phyloP scores from a whole-genome alignment of 257 asterid species.

The Capsicum pubescens region DNA sequence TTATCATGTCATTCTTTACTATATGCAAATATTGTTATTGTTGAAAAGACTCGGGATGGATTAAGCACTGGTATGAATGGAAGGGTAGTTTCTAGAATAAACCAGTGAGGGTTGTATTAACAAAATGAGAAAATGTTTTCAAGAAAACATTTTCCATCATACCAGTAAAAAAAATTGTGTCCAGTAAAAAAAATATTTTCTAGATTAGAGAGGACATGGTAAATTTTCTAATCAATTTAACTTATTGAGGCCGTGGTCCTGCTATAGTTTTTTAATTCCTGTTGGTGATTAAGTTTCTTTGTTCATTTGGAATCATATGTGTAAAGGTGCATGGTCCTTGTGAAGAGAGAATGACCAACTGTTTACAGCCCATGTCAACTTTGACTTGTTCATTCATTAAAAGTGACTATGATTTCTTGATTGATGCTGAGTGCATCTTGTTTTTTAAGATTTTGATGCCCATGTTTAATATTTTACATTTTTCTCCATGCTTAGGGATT shows the following conservation, averaged over 20 bases:
- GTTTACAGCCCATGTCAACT: background rate
- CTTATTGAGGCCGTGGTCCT: background rate
- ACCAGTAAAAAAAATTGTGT: background rate
- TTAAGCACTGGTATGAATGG: too few species aligned
- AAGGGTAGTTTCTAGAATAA: too few species aligned
- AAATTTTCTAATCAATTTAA: background rate
- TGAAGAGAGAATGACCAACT: conserved; percentile 10
- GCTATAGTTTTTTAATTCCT: conserved; percentile 19
- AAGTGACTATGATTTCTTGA: background rate
- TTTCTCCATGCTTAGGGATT: conserved; percentile 64
- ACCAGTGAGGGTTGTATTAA: too few species aligned
- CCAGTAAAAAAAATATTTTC: background rate
- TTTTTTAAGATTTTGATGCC: background rate
- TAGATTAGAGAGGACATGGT: background rate
- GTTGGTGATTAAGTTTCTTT: background rate
- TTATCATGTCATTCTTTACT: too few species aligned
- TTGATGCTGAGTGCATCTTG: background rate
- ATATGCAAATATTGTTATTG: too few species aligned
- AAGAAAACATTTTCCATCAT: too few species aligned
- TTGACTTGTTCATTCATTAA: conserved; percentile 8
- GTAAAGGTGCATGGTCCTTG: background rate
- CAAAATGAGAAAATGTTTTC: too few species aligned
- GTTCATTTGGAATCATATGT: background rate
- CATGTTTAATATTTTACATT: background rate
- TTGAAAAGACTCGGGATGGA: too few species aligned